Evolutionary conservation across 2,329 filamentous ascomycete genomes (phyloP).

Genomic region (Epichloe typhina): DNA sequence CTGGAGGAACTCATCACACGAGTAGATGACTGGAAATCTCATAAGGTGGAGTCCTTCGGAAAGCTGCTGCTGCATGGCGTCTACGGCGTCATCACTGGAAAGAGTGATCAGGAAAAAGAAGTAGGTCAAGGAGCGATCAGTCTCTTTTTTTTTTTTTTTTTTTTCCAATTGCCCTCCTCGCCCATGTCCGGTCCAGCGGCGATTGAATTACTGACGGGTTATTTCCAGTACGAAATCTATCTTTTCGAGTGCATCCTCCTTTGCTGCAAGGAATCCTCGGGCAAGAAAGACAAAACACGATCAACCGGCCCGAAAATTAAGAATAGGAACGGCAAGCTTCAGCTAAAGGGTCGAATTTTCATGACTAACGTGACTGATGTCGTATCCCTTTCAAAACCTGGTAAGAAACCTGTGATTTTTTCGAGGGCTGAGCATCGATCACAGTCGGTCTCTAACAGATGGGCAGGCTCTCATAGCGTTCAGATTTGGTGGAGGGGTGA

Average conservation of each 20-base stretch:
- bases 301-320: slow-evolving; percentile 42
- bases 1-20: slow-evolving; percentile 66
- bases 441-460: slow-evolving; percentile 14
- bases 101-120: slow-evolving; percentile 82
- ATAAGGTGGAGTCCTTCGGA: slow-evolving; percentile 83
- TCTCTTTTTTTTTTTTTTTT: no score
- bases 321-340: slow-evolving; percentile 66
- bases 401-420: slow-evolving; percentile 56
- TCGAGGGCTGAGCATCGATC: slow-evolving; percentile 19
- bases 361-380: slow-evolving; percentile 98
- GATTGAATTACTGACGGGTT: neutral
- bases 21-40: slow-evolving; percentile 95
- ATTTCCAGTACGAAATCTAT: slow-evolving; percentile 79
- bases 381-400: slow-evolving; percentile 74
- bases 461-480: slow-evolving; percentile 73
- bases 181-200: slow-evolving; percentile 3
- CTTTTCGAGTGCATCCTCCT: slow-evolving; percentile 91
- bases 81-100: slow-evolving; percentile 80
- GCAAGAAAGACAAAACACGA: slow-evolving; percentile 53
- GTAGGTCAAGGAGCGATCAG: slow-evolving; percentile 32
- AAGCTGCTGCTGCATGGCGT: slow-evolving; percentile 78
- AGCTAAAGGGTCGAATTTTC: slow-evolving; percentile 94
- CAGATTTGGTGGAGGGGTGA: slow-evolving; percentile 99
- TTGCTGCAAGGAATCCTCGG: slow-evolving; percentile 89
- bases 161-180: neutral